These are phyloP conservation scores for Cicer arietinum DNA, from an alignment of 306 rosid genomes.

Conservation along the genomic window DNA sequence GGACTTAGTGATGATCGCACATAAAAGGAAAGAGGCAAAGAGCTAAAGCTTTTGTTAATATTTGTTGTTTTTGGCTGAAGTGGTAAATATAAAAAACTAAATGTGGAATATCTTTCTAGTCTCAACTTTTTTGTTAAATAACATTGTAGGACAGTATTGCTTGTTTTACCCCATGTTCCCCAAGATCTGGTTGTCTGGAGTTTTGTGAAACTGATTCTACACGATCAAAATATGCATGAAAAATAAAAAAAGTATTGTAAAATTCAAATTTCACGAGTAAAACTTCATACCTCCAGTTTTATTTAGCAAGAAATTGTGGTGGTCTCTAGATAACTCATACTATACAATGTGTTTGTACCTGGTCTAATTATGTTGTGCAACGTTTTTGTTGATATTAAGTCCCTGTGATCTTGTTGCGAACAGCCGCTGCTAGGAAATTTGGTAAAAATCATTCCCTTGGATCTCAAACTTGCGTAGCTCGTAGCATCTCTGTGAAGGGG, in stretches of 20 bases:
- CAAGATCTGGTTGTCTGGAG: neutral
- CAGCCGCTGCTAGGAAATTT: constrained; percentile 62
- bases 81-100: constrained; percentile 29
- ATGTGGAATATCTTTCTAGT: constrained; percentile 18
- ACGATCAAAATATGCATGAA: neutral
- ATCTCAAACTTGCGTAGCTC: constrained; percentile 62
- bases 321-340: constrained; percentile 1
- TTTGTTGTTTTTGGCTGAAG: neutral
- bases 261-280: constrained; percentile 2
- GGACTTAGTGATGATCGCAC: neutral
- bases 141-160: constrained; percentile 2
- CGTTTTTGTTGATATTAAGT: constrained; percentile 27
- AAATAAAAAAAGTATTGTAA: neutral
- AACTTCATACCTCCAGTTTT: neutral
- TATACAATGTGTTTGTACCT: neutral
- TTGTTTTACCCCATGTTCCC: neutral
- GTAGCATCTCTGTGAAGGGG: constrained; percentile 62
- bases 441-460: constrained; percentile 63
- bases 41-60: constrained; percentile 12
- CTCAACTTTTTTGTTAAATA: constrained; percentile 6
- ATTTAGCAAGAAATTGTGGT: constrained; percentile 4
- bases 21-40: constrained; percentile 2
- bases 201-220: constrained; percentile 21
- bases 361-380: constrained; percentile 28
- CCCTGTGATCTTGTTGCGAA: constrained; percentile 25